These are phyloP conservation scores for Coemansia sp. DNA, from an alignment of 192 early-diverging fungal species.

Conservation along the genomic window DNA sequence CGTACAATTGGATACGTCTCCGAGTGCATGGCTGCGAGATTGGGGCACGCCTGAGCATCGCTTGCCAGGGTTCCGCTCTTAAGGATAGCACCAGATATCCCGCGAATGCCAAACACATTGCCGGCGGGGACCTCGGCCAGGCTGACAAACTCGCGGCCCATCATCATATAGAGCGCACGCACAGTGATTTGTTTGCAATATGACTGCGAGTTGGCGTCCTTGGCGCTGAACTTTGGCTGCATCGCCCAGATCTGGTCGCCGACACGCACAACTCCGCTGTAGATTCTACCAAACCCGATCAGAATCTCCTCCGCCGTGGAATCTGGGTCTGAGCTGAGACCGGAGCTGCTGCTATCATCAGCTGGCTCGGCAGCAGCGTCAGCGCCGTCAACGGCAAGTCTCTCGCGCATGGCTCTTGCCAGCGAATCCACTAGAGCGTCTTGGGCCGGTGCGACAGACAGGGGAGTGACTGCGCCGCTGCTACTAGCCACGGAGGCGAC, in stretches of 20 bases:
- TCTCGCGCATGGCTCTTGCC: conserved; percentile 29
- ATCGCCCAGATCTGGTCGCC: conserved; percentile 89
- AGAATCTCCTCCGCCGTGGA: conserved; percentile 63
- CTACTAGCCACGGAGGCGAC: conserved; percentile 10
- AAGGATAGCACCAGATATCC: conserved; percentile 85
- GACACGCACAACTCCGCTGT: conserved; percentile 85
- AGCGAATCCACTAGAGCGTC: conserved; percentile 19
- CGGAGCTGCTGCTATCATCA: not conserved
- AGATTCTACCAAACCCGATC: conserved; percentile 94
- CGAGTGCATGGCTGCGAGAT: conserved; percentile 64
- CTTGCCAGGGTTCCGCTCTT: conserved; percentile 93
- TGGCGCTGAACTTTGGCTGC: conserved; percentile 92
- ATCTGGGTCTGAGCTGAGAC: conserved; percentile 25
- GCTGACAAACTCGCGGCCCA: conserved; percentile 92
- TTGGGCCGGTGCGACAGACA: conserved; percentile 1
- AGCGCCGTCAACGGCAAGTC: conserved; percentile 13
- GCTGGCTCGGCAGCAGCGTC: not conserved
- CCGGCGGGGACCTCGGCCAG: conserved; percentile 90
- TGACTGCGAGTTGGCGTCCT: conserved; percentile 47
- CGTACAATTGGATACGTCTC: conserved; percentile 90
- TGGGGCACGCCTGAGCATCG: conserved; percentile 67
- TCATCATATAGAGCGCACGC: conserved; percentile 87
- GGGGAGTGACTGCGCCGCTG: conserved; percentile 36
- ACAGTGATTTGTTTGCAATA: conserved; percentile 76
- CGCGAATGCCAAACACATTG: conserved; percentile 94